Evolutionary conservation across 129 eudicot species (phyloP).

Genomic region (Arctium lappa): DNA sequence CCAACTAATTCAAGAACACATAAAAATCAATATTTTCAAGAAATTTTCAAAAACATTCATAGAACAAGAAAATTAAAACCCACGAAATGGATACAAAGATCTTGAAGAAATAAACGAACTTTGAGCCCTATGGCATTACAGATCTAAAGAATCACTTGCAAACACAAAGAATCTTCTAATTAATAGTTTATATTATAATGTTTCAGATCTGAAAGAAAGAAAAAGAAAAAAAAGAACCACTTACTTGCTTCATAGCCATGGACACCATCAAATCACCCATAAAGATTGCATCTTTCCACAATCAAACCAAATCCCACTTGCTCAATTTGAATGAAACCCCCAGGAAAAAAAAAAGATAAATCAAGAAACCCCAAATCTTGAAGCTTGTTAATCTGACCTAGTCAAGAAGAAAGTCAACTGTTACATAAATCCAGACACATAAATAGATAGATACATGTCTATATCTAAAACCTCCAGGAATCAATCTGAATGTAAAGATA

Average conservation of each 20-base stretch:
- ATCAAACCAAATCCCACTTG: constrained; percentile 30
- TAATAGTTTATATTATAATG: constrained; percentile 13
- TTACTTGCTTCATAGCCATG: constrained; percentile 33
- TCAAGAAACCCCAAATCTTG: constrained; percentile 27
- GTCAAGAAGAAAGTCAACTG: constrained; percentile 34
- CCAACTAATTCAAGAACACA: background rate
- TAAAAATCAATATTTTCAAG: constrained; percentile 6
- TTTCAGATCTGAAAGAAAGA: constrained; percentile 28
- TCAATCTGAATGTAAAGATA: constrained; percentile 19
- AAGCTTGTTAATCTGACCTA: constrained; percentile 26
- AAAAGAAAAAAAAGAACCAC: background rate
- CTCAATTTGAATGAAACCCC: background rate
- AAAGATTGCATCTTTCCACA: constrained; percentile 27
- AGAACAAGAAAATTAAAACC: background rate
- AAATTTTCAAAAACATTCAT: background rate
- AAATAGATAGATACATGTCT: background rate
- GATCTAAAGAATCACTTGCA: constrained; percentile 38
- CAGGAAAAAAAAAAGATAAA: background rate
- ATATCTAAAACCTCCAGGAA: constrained; percentile 1
- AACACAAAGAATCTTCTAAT: constrained; percentile 23
- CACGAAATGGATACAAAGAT: constrained; percentile 18
- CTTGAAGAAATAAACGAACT: constrained; percentile 24
- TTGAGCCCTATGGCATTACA: constrained; percentile 20
- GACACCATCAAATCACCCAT: constrained; percentile 25
- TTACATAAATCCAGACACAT: background rate